Evolutionary conservation across 2,329 filamentous ascomycete species (phyloP), one percentile per base, ranked within the genome.

Genomic region (Monilinia aucupariae): DNA sequence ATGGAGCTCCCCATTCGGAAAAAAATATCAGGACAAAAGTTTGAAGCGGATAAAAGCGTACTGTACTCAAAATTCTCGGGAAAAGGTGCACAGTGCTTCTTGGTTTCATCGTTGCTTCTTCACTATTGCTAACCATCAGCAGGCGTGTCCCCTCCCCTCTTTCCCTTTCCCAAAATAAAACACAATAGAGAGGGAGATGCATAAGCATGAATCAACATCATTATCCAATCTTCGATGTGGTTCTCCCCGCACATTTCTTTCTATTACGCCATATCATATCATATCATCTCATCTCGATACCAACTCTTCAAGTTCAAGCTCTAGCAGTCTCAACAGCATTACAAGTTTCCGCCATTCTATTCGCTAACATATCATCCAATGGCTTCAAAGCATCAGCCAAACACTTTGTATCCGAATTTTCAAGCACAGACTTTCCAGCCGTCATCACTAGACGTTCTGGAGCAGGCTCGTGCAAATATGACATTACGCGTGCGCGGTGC

Each of bases 401-500:
- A n/a, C 32, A 9, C 5, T 48, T 48, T 0, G 30, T n/a, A 20
- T 30, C n/a, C 9, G 49, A 37, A 9, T 32, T 47, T 3, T 47
- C 50, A 1, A 61, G 30, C 15, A 61, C 50, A 1, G 59, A 61
- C 39, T 61, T 61, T 8, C 59, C 59, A 22, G 59, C 59, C 9
- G 59, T 61, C 59, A 61, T 61, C 3, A 55, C 15, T 3, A 61
- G 45, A n/a, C 59, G 37, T 22, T 61, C 59, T 1, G 59, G 59
- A 3, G 59, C 59, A 2, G 59, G 50, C n/a, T 55, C 50, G 47
- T 61, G 27, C 6, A 61, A 30, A 54, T 61, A 61, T 12, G 59
- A 55, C 59, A 61, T 61, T 32, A 55, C 59, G 17, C 50, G 49
- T n/a, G 59, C 59, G 15, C 59, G 59, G 45, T 61, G 59, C 2